Evolutionary conservation across 192 early-diverging fungal genomes (phyloP).

Genomic region (Spinellus fusiger): DNA sequence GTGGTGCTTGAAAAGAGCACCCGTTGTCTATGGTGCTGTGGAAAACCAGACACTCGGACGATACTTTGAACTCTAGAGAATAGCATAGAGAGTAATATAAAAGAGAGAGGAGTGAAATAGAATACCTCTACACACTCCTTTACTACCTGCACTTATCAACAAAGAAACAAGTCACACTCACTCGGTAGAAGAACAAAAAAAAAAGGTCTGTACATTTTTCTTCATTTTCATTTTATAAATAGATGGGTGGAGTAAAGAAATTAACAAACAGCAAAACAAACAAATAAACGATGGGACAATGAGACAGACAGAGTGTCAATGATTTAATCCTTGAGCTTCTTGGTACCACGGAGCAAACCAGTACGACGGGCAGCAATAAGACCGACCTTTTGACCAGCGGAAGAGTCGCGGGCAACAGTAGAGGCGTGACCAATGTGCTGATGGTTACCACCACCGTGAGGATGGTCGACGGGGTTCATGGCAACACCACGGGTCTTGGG

Average conservation of each 20-base stretch:
- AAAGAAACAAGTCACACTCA: too few species aligned
- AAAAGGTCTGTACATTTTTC: too few species aligned
- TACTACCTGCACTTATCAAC: too few species aligned
- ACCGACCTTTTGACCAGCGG: slow-evolving; percentile 94
- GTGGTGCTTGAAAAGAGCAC: slow-evolving; percentile 5
- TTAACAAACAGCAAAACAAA: background rate
- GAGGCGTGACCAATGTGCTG: slow-evolving; percentile 99
- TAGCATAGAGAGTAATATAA: background rate
- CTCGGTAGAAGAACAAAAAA: too few species aligned
- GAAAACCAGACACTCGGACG: background rate
- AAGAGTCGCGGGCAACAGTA: slow-evolving; percentile 86
- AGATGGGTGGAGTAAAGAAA: background rate
- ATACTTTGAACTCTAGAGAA: background rate
- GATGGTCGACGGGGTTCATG: slow-evolving; percentile 96
- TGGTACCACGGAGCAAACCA: slow-evolving; percentile 99
- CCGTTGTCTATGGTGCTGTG: background rate
- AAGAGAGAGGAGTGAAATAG: too few species aligned
- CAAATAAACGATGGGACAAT: background rate
- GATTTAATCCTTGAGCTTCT: slow-evolving; percentile 74
- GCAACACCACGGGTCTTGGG: slow-evolving; percentile 99
- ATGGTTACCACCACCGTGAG: slow-evolving; percentile 99
- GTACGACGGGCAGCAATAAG: slow-evolving; percentile 62
- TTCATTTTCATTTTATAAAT: too few species aligned
- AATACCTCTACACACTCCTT: too few species aligned
- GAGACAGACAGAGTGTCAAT: too few species aligned